phyloP scores from a whole-genome alignment of 139 green algal species.

The Coccomyxa sp. region DNA sequence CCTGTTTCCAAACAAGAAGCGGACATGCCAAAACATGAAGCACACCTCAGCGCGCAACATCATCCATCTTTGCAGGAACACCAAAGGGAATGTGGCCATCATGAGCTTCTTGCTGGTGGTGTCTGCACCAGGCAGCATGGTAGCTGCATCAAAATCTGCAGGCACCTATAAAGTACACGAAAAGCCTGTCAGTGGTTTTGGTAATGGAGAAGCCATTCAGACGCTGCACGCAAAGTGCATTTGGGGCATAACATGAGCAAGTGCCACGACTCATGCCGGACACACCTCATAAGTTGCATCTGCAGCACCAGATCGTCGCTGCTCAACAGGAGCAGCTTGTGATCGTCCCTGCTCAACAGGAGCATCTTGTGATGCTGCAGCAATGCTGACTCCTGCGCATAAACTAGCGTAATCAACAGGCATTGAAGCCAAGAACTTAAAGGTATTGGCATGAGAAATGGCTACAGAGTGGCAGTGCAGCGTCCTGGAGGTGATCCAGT shows the following conservation, averaged over 20 bases:
- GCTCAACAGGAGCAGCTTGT: too few relatives aligned
- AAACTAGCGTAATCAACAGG: too few relatives aligned
- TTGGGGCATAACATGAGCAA: not conserved
- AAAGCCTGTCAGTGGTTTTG: not conserved
- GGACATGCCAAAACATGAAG: not conserved
- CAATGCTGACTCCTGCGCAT: too few relatives aligned
- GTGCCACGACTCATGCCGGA: not conserved
- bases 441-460: too few relatives aligned
- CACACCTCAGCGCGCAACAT: not conserved
- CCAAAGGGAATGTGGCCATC: not conserved
- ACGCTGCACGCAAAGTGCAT: not conserved
- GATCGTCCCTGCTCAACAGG: too few relatives aligned
- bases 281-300: not conserved
- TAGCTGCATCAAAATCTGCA: not conserved
- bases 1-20: not conserved
- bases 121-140: not conserved
- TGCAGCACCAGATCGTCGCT: not conserved
- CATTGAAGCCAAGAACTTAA: too few relatives aligned
- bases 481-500: too few relatives aligned
- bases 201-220: not conserved
- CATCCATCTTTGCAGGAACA: slow-evolving; percentile 7
- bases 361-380: too few relatives aligned
- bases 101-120: not conserved
- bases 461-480: too few relatives aligned
- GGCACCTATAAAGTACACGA: not conserved